These are phyloP conservation scores for Chamaecrista fasciculata DNA, from an alignment of 306 rosid genomes.

Conservation along the genomic window DNA sequence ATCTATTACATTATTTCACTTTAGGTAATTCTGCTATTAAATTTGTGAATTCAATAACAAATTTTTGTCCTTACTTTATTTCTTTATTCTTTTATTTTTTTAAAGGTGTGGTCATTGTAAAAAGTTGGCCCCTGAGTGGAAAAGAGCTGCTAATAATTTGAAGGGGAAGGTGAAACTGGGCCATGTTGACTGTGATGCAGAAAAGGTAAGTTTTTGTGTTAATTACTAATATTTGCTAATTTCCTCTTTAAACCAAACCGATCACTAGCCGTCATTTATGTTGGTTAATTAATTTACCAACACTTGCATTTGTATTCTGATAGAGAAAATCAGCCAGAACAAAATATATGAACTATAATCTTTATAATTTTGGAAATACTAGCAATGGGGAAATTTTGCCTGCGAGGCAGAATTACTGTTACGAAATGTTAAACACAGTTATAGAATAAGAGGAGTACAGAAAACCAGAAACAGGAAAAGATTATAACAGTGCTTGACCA, in stretches of 20 bases:
- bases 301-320: background rate
- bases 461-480: too few relatives aligned
- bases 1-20: conserved; percentile 7
- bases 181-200: conserved; percentile 96
- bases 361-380: too few relatives aligned
- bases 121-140: conserved; percentile 96
- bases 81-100: too few relatives aligned
- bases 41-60: conserved; percentile 16
- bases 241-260: background rate
- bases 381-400: too few relatives aligned
- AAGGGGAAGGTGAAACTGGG: conserved; percentile 93
- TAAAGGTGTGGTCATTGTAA: conserved; percentile 98
- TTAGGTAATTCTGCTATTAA: conserved; percentile 7
- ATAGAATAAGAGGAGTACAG: too few relatives aligned
- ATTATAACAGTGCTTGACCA: too few relatives aligned
- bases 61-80: conserved; percentile 25
- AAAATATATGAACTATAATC: too few relatives aligned
- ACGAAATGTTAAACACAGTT: too few relatives aligned
- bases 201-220: conserved; percentile 55
- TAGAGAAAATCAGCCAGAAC: too few relatives aligned
- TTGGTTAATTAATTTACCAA: background rate
- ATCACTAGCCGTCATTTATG: background rate
- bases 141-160: conserved; percentile 73
- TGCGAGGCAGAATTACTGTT: too few relatives aligned
- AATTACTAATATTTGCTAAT: too few relatives aligned